Evolutionary conservation across 2,329 filamentous ascomycete genomes (phyloP).

Genomic region (Aspergillus latus): DNA sequence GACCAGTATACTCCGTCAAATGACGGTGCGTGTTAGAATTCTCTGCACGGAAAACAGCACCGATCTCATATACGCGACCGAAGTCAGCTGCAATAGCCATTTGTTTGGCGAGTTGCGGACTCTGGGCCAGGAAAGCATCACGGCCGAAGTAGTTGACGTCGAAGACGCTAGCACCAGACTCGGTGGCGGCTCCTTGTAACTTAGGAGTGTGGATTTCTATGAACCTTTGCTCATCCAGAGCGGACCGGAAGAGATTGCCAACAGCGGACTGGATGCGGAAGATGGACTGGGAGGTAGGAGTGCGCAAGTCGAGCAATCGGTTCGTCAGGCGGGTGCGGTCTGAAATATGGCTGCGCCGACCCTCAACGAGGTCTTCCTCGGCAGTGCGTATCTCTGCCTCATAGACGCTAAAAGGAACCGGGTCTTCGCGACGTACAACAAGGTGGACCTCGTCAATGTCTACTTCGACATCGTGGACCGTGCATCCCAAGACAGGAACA

Average conservation of each 20-base stretch:
- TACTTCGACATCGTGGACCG: conserved; percentile 74
- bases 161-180: conserved; percentile 90
- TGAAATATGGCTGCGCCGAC: conserved; percentile 61
- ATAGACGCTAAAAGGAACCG: conserved; percentile 68
- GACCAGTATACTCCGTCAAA: conserved; percentile 88
- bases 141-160: conserved; percentile 88
- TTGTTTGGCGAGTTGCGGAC: conserved; percentile 88
- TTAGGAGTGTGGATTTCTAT: conserved; percentile 95
- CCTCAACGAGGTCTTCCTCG: conserved; percentile 57
- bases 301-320: conserved; percentile 79
- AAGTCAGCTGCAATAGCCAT: conserved; percentile 91
- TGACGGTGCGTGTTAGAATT: conserved; percentile 95
- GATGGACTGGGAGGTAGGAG: conserved; percentile 81
- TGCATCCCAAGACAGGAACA: conserved; percentile 72
- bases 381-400: conserved; percentile 64
- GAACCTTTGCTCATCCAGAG: conserved; percentile 73
- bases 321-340: conserved; percentile 74
- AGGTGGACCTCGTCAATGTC: conserved; percentile 66
- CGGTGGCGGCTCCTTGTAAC: conserved; percentile 83
- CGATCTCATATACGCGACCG: conserved; percentile 83
- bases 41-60: conserved; percentile 87
- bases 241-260: conserved; percentile 73
- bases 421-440: conserved; percentile 60
- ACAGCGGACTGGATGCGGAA: conserved; percentile 84
- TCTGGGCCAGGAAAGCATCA: conserved; percentile 84